Base-by-base conservation (phyloP, 192 early-diverging fungal species). In the Phycomyces nitens region DNA sequence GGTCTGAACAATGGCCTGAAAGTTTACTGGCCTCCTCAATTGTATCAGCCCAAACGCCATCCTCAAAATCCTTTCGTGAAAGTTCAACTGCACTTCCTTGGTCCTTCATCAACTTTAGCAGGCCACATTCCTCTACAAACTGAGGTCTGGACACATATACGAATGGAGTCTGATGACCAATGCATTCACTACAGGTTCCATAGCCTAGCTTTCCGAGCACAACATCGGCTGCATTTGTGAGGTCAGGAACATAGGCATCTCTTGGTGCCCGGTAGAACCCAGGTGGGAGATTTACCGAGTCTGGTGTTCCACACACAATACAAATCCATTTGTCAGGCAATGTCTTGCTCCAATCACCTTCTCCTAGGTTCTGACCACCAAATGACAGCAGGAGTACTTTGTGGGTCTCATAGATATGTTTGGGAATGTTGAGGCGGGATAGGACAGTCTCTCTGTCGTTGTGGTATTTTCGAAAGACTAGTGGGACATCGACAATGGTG, bases 161-260 rank as follows among this genome's bases (percentile, higher is more conserved):
- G 49, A 86, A 74, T 3, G 85, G 80, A 11, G 72, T 82, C 8
- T 61, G 52, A 50, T 83, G 82, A n/a, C 77, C 80, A 20, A 84
- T 83, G 62, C 82, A 84, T 68, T 86, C 85, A 10, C 78, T 80
- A 44, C 85, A 86, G 0, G 85, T 84, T 24, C 85, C 85, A 65
- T 84, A 86, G 16, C 85, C 85, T 50, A 86, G 54, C 71, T 86
- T 86, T 1, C 85, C 85, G 40, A 86, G 75, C 24, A 86, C 73
- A 41, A 82, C 82, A 56, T 85, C 83, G 0, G 76, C 79, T 14
- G 82, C 82, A 56, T 80, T 74, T 14, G 81, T 83, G 8, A 86
- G 53, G 59, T 86, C 85, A 15, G 85, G 85, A 1, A 86, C 78
- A 56, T 85, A 86, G 0, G 79, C 83, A 55, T 82, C 79, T 39